Evolutionary conservation across 441 rosid genomes (phyloP).

Genomic region (Arabidopsis hybrid): DNA sequence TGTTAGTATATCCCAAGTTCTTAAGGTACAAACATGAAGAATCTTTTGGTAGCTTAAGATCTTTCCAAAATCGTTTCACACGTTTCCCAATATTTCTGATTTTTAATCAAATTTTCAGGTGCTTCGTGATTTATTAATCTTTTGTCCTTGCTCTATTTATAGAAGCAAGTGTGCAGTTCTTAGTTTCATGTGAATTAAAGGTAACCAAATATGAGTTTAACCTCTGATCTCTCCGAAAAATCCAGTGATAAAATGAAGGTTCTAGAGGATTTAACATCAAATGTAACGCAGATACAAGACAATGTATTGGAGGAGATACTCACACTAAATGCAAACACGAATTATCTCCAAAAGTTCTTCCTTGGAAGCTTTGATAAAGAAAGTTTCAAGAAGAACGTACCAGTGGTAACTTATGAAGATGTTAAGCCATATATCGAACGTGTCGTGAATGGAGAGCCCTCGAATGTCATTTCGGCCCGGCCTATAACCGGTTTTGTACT

Average conservation of each 20-base stretch:
- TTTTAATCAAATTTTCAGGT: not conserved
- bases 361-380: constrained; percentile 47
- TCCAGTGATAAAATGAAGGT: not conserved
- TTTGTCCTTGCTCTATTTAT: not conserved
- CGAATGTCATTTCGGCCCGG: constrained; percentile 50
- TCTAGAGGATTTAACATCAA: constrained; percentile 53
- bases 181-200: not conserved
- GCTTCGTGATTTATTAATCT: not conserved
- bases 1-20: not conserved
- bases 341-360: constrained; percentile 48
- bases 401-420: constrained; percentile 58
- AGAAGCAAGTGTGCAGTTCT: not conserved
- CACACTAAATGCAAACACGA: constrained; percentile 43
- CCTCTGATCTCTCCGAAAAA: not conserved
- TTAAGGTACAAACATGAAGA: constrained; percentile 3
- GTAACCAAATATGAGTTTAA: constrained; percentile 15
- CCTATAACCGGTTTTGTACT: constrained; percentile 54
- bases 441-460: constrained; percentile 55
- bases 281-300: constrained; percentile 50
- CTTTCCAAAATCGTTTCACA: constrained; percentile 15
- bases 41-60: constrained; percentile 28
- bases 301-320: constrained; percentile 50
- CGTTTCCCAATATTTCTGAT: not conserved
- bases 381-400: constrained; percentile 53
- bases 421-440: constrained; percentile 54